These are phyloP conservation scores for Dryas drummondii DNA, from an alignment of 306 rosid genomes.

Conservation along the genomic window DNA sequence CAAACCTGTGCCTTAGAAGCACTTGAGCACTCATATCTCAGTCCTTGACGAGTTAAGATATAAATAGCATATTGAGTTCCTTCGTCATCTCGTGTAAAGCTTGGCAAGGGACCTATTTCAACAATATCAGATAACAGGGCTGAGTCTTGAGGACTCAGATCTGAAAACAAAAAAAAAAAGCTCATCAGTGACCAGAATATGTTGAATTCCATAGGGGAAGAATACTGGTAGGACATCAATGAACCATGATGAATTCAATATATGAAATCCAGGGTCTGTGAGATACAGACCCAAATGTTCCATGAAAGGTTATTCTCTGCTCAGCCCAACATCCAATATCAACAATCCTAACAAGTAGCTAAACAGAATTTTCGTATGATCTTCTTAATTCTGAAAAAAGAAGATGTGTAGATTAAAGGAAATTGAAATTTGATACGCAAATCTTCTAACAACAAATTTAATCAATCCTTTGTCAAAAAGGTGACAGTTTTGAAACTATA, in stretches of 20 bases:
- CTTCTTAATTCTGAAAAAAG: neutral
- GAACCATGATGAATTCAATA: neutral
- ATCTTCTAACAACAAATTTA: neutral
- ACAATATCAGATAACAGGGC: constrained; percentile 64
- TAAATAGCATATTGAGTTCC: constrained; percentile 60
- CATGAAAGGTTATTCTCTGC: neutral
- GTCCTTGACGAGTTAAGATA: constrained; percentile 69
- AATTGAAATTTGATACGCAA: neutral
- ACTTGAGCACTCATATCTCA: constrained; percentile 82
- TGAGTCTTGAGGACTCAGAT: constrained; percentile 63
- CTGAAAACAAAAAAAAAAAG: constrained; percentile 28
- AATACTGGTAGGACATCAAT: neutral
- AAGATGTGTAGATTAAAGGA: too few relatives aligned
- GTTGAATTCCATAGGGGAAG: neutral
- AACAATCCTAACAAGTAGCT: too few relatives aligned
- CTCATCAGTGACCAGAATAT: constrained; percentile 13
- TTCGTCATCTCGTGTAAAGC: constrained; percentile 60
- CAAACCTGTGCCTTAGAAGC: constrained; percentile 71
- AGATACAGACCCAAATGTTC: constrained; percentile 1
- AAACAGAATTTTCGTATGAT: neutral
- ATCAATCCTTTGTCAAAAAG: neutral
- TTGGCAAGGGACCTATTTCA: constrained; percentile 65
- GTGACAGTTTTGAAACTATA: neutral
- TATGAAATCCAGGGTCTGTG: neutral
- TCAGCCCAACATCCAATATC: neutral